Evolutionary conservation across 2,329 filamentous ascomycete species (phyloP).

Genomic region (Tolypocladium ovalisporum): DNA sequence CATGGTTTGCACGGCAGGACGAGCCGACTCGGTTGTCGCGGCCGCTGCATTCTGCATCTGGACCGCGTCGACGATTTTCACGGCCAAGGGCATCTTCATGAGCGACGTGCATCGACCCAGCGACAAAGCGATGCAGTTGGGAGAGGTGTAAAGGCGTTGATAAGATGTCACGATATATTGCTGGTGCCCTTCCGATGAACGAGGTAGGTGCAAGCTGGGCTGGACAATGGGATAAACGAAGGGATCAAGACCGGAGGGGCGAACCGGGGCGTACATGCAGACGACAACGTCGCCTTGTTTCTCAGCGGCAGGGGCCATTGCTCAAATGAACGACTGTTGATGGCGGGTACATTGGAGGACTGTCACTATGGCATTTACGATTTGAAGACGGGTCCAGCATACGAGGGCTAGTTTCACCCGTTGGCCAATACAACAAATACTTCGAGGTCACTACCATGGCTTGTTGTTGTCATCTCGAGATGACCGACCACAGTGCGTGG

Average conservation of each 20-base stretch:
- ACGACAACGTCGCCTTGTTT: neutral
- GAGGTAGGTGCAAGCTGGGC: neutral
- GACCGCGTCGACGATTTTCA: conserved; percentile 35
- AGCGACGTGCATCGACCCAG: conserved; percentile 18
- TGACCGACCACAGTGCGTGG: neutral
- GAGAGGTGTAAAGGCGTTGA: conserved; percentile 20
- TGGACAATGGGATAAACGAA: neutral
- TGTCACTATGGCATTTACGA: neutral
- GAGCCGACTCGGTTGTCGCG: conserved; percentile 42
- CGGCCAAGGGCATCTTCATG: conserved; percentile 36
- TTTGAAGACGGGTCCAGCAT: neutral
- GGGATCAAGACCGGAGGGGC: neutral
- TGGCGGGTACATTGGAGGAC: neutral
- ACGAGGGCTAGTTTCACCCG: neutral
- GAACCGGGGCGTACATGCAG: neutral
- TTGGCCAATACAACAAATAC: neutral
- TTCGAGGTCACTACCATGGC: no score
- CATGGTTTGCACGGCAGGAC: conserved; percentile 43
- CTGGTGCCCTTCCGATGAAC: no score
- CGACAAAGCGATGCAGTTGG: conserved; percentile 24
- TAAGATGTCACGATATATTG: no score
- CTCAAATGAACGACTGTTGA: neutral
- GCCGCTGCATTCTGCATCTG: conserved; percentile 43
- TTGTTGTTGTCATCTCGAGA: neutral
- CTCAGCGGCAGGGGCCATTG: no score